A percentile compares a stretch with the other conserved stretches of the same genome.
Evolutionary conservation across 192 early-diverging fungal species (phyloP).

Genomic region (Entophlyctis helioformis): DNA sequence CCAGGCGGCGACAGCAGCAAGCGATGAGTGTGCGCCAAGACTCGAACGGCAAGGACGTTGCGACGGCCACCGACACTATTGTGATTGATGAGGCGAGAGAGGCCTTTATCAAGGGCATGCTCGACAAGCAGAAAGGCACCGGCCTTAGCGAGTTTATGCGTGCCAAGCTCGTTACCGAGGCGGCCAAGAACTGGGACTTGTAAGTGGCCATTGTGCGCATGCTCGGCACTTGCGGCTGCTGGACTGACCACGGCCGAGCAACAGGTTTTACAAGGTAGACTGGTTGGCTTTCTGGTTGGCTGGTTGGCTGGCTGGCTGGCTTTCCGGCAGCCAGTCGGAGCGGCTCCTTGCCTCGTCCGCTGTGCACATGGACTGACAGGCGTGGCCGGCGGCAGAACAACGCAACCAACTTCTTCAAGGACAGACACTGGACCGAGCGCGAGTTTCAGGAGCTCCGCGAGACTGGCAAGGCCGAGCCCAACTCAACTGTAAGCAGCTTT

Average conservation of each 20-base stretch:
- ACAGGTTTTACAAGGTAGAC: constrained; percentile 9
- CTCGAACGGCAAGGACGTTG: no score
- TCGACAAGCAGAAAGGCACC: no score
- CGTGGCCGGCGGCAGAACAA: constrained; percentile 22
- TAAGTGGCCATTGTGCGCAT: constrained; percentile 5
- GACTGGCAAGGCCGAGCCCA: neutral
- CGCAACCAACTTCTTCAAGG: constrained; percentile 77
- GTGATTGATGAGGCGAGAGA: no score
- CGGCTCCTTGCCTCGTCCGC: neutral
- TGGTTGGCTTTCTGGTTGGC: no score
- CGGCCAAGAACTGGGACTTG: constrained; percentile 32
- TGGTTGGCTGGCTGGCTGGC: no score
- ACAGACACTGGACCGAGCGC: constrained; percentile 87
- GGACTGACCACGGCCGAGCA: no score
- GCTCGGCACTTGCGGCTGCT: neutral
- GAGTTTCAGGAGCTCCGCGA: constrained; percentile 82
- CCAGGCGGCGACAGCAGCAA: no score
- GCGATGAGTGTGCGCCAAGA: no score
- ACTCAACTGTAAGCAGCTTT: neutral
- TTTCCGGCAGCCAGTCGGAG: neutral
- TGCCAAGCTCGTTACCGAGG: constrained; percentile 20
- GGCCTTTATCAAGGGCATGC: no score
- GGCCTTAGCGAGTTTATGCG: constrained; percentile 11
- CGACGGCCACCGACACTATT: no score
- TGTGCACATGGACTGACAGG: neutral